phyloP scores from a whole-genome alignment of 2,329 filamentous ascomycete species.

The Elsinoe fawcettii region DNA sequence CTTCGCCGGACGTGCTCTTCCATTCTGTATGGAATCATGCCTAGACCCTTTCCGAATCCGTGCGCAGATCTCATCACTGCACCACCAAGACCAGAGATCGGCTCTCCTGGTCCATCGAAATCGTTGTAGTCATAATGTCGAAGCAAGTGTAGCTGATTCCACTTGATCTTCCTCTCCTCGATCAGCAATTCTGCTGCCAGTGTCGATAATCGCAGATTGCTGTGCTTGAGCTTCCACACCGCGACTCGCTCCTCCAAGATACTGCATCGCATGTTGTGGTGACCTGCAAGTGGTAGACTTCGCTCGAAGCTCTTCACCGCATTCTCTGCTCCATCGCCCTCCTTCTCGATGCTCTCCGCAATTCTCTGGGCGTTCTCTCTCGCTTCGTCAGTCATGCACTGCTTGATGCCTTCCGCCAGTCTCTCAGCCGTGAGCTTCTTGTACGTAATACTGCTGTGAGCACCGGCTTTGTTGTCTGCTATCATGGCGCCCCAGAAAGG shows the following conservation, averaged over 20 bases:
- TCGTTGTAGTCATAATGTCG: constrained; percentile 69
- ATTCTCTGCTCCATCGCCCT: constrained; percentile 61
- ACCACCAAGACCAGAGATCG: constrained; percentile 57
- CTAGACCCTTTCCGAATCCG: constrained; percentile 55
- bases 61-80: constrained; percentile 53
- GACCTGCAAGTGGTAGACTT: constrained; percentile 44
- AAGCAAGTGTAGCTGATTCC: constrained; percentile 56
- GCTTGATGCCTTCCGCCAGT: constrained; percentile 62
- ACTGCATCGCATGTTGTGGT: constrained; percentile 54
- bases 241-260: constrained; percentile 57
- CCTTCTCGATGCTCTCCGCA: constrained; percentile 55
- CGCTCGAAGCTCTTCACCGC: constrained; percentile 60
- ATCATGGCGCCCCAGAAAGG: constrained; percentile 71
- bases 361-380: constrained; percentile 51
- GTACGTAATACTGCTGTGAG: constrained; percentile 57
- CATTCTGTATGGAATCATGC: constrained; percentile 55
- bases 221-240: constrained; percentile 58
- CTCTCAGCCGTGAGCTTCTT: constrained; percentile 57
- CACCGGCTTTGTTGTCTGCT: constrained; percentile 55
- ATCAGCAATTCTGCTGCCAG: constrained; percentile 60
- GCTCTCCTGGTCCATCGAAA: constrained; percentile 67
- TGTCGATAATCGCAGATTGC: constrained; percentile 52
- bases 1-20: constrained; percentile 45
- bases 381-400: constrained; percentile 56
- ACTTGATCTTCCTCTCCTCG: constrained; percentile 52